phyloP scores from a whole-genome alignment of 2,329 filamentous ascomycete species.

The Penicillium digitatum region DNA sequence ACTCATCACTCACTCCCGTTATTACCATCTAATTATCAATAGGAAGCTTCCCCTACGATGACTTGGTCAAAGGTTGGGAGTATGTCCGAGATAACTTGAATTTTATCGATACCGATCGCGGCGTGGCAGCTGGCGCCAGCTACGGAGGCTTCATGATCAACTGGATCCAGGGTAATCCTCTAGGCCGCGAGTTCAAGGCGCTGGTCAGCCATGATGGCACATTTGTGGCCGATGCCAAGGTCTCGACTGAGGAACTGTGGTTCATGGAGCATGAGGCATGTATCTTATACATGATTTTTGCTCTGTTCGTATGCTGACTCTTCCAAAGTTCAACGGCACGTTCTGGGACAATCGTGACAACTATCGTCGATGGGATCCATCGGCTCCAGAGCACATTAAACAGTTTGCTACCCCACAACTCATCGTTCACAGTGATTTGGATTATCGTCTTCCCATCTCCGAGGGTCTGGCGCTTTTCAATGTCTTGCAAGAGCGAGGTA shows the following conservation, averaged over 20 bases:
- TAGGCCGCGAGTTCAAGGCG: slow-evolving; percentile 81
- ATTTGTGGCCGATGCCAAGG: slow-evolving; percentile 58
- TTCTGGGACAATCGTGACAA: slow-evolving; percentile 54
- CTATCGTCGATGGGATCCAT: slow-evolving; percentile 68
- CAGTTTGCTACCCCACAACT: slow-evolving; percentile 79
- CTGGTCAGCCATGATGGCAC: slow-evolving; percentile 86
- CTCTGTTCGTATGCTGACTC: background rate
- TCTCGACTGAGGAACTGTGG: slow-evolving; percentile 51
- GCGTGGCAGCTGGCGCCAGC: slow-evolving; percentile 41
- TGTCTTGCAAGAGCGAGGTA: slow-evolving; percentile 66
- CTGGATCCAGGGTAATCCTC: slow-evolving; percentile 83
- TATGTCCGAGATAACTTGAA: slow-evolving; percentile 52
- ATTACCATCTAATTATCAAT: background rate
- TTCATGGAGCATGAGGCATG: slow-evolving; percentile 48
- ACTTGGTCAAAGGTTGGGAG: slow-evolving; percentile 74
- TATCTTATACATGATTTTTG: background rate
- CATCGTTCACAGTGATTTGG: slow-evolving; percentile 78
- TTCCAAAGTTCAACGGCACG: slow-evolving; percentile 44
- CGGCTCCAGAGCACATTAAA: slow-evolving; percentile 51
- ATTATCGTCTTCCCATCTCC: slow-evolving; percentile 77
- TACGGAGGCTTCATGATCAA: slow-evolving; percentile 53
- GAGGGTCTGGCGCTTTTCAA: slow-evolving; percentile 81
- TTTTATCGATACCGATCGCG: slow-evolving; percentile 38
- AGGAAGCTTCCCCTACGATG: slow-evolving; percentile 63
- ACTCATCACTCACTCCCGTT: no score